These are phyloP conservation scores for Emydomyces testavorans DNA, from an alignment of 2,329 filamentous ascomycete genomes.

Conservation along the genomic window DNA sequence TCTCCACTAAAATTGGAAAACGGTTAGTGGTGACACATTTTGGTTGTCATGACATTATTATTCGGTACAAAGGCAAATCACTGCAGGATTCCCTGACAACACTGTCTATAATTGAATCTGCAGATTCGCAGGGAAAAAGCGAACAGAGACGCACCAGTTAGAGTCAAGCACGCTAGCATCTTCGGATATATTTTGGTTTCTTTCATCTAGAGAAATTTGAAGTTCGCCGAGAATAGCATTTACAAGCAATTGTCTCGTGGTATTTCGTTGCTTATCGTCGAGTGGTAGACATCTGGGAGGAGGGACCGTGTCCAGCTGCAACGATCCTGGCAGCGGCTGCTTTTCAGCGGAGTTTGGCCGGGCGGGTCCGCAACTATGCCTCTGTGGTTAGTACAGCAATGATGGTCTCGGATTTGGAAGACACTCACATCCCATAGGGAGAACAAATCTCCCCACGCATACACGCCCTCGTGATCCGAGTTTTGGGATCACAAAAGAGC, in stretches of 20 bases:
- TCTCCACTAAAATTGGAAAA: neutral
- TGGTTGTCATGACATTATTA: too few species aligned
- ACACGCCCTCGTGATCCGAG: constrained; percentile 4
- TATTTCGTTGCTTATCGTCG: neutral
- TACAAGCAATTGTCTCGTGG: constrained; percentile 1
- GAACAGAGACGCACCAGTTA: neutral
- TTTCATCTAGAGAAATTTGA: neutral
- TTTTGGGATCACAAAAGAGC: constrained; percentile 10
- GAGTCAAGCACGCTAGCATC: neutral
- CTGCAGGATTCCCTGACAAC: too few species aligned
- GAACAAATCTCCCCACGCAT: constrained; percentile 13
- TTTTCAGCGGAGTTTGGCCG: neutral
- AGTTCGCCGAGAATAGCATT: neutral
- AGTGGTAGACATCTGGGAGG: neutral
- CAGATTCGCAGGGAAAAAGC: too few species aligned
- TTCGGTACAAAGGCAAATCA: too few species aligned
- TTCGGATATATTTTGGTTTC: neutral
- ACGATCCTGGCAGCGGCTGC: neutral
- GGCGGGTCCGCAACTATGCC: neutral
- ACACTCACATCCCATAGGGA: constrained; percentile 11
- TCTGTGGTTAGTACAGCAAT: neutral
- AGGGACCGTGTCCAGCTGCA: constrained; percentile 2
- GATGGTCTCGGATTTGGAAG: neutral
- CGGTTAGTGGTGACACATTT: neutral
- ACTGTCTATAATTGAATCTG: too few species aligned